Base-by-base conservation (phyloP, 1,284 basidiomycete genomes). In the Ceratobasidium papillatum region DNA sequence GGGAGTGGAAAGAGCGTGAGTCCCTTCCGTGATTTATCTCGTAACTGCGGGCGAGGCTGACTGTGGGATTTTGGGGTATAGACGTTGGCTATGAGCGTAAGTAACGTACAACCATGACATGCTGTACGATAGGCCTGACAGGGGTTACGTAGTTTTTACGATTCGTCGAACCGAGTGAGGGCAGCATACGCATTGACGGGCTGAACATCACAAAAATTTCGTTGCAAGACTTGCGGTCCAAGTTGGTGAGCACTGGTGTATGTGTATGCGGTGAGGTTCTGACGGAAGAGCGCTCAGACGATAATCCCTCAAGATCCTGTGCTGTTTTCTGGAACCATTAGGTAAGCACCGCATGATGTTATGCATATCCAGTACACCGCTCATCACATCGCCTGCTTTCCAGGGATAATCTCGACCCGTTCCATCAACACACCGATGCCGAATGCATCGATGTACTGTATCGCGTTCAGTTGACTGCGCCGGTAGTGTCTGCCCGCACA, bases 261-360 rank as follows among this genome's bases (percentile, higher is more conserved):
- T 14, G 19, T 43, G 41, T 45, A 58, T 56, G 52, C 52, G n/a
- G 51, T 54, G 41, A 9, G 22, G 9, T 41, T 17, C 32, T 30
- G 65, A 56, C 63, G 14, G n/a, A 14, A 9, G 22, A 41, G 34
- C 65, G 65, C 65, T 11, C 52, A 91, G 90, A 93, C 91, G 0
- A 90, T 94, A 76, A 90, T 94, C 76, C 92, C 91, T 71, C 92
- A 94, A 82, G 92, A 95, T 77, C 91, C 94, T 2, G 90, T 93
- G 0, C 84, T 95, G 2, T 95, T 96, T 82, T 88, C 88, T 32
- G 94, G 94, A 0, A 95, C 93, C 0, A 87, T 96, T 32, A 84
- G 91, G 47, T 91, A 90, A 43, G 59, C 19, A 36, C 14, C 19
- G 12, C 43, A 32, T 56, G 52, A 32, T 27, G 52, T 56, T 30